Evolutionary conservation across 2,329 filamentous ascomycete species (phyloP).

Genomic region (Venturia pyrina): DNA sequence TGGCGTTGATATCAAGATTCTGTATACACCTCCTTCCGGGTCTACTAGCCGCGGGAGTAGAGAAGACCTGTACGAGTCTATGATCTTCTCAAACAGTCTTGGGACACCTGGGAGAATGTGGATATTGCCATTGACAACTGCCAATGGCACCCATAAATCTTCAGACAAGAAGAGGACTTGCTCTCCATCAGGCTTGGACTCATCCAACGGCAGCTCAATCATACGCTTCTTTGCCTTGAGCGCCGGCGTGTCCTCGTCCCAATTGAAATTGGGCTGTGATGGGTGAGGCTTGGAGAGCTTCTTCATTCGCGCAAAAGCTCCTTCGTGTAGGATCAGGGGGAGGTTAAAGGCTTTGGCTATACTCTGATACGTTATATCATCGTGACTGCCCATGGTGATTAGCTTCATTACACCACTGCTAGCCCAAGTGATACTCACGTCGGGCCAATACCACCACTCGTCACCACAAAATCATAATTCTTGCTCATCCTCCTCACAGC

Average conservation of each 20-base stretch:
- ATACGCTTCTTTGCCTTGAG: slow-evolving; percentile 79
- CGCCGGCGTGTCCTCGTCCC: slow-evolving; percentile 70
- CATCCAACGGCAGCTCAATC: slow-evolving; percentile 75
- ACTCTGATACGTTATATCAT: slow-evolving; percentile 93
- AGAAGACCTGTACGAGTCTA: slow-evolving; percentile 64
- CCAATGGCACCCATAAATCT: slow-evolving; percentile 82
- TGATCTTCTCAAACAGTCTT: slow-evolving; percentile 66
- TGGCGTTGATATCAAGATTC: slow-evolving; percentile 79
- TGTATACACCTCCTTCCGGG: slow-evolving; percentile 65
- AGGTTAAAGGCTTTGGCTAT: slow-evolving; percentile 84
- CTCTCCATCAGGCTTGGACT: slow-evolving; percentile 50
- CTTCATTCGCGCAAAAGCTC: slow-evolving; percentile 75
- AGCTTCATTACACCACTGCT: slow-evolving; percentile 15
- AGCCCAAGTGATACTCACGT: slow-evolving; percentile 50
- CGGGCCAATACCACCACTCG: slow-evolving; percentile 88
- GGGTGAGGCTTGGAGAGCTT: slow-evolving; percentile 63
- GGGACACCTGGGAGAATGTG: slow-evolving; percentile 91
- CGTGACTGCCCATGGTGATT: slow-evolving; percentile 53
- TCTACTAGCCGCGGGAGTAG: slow-evolving; percentile 64
- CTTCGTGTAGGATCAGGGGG: slow-evolving; percentile 64
- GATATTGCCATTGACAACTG: slow-evolving; percentile 82
- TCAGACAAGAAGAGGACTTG: slow-evolving; percentile 73
- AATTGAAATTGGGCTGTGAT: slow-evolving; percentile 66
- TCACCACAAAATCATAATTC: slow-evolving; percentile 89
- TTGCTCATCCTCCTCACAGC: slow-evolving; percentile 77